Conservation (phyloP, 108 stramenopile genomes). For the Nitzschia sp. region DNA sequence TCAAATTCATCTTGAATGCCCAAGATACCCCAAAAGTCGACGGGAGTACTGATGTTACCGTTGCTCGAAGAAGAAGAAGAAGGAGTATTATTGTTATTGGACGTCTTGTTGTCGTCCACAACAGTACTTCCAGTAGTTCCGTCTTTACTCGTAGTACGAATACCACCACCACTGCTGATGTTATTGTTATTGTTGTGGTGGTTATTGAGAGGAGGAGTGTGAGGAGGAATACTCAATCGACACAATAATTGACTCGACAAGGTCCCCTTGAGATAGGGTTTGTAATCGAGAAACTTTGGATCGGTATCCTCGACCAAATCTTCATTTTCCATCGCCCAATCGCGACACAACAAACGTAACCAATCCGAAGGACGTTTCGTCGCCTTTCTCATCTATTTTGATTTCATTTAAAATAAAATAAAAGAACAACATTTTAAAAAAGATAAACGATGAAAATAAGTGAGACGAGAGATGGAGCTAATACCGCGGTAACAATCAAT, state of each 20-base stretch:
- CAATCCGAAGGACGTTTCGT: constrained; percentile 74
- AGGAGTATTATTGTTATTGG: not conserved
- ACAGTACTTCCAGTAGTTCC: no score
- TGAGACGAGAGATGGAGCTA: no score
- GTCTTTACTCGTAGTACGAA: no score
- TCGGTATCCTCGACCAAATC: constrained; percentile 55
- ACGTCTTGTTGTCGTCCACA: constrained; percentile 10
- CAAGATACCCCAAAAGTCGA: constrained; percentile 76
- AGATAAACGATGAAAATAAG: no score
- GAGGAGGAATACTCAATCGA: constrained; percentile 57
- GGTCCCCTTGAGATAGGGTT: constrained; percentile 68
- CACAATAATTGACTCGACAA: constrained; percentile 66
- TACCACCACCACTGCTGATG: not conserved
- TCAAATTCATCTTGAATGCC: constrained; percentile 77
- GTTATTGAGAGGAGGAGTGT: no score
- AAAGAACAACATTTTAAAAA: no score
- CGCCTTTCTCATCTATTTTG: constrained; percentile 81
- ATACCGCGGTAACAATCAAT: no score
- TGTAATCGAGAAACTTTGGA: constrained; percentile 63
- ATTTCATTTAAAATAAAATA: no score
- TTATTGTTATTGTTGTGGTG: constrained; percentile 13
- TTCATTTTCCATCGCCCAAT: constrained; percentile 65
- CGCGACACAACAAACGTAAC: constrained; percentile 63
- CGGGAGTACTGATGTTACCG: not conserved
- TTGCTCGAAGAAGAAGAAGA: not conserved